Conservation (phyloP, 2,329 filamentous ascomycete species). For the Diplocarpon mali region DNA sequence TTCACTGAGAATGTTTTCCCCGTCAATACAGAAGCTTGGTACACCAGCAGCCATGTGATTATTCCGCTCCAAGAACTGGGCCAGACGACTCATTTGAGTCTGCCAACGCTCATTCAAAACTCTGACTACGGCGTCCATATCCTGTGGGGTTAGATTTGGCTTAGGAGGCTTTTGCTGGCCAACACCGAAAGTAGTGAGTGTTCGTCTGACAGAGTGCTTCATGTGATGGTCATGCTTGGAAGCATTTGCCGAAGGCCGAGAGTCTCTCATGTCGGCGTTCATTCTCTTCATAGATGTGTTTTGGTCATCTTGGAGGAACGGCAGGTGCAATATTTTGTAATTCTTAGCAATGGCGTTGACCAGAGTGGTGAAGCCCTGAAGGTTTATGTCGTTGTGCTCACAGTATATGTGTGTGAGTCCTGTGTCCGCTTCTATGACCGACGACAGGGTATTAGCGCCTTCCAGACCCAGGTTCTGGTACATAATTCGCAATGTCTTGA, state of each 20-base stretch:
- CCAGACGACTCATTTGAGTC: conserved; percentile 21
- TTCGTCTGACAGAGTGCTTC: conserved; percentile 24
- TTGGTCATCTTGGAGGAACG: conserved; percentile 51
- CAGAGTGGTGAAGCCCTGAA: conserved; percentile 58
- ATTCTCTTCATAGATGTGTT: conserved; percentile 44
- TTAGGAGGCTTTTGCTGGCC: conserved; percentile 16
- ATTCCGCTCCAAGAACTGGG: conserved; percentile 25
- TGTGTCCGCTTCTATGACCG: conserved; percentile 53
- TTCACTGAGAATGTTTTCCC: conserved; percentile 13
- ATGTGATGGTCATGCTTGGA: conserved; percentile 16
- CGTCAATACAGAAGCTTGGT: conserved; percentile 10
- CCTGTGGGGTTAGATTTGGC: conserved; percentile 23
- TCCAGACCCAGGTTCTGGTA: conserved; percentile 58
- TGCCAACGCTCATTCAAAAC: conserved; percentile 24
- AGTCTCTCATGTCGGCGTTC: conserved; percentile 27
- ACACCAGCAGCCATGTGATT: conserved; percentile 22
- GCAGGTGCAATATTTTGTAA: conserved; percentile 48
- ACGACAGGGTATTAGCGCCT: conserved; percentile 57
- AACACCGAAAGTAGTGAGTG: conserved; percentile 21
- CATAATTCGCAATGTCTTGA: conserved; percentile 53
- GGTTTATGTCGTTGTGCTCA: conserved; percentile 59
- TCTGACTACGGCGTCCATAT: conserved; percentile 24
- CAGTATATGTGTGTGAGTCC: conserved; percentile 56
- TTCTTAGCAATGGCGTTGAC: conserved; percentile 60
- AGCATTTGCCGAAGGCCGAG: conserved; percentile 9